Evolutionary conservation across 768 basidiomycete genomes (phyloP).

Genomic region (Termitomyces sp.): DNA sequence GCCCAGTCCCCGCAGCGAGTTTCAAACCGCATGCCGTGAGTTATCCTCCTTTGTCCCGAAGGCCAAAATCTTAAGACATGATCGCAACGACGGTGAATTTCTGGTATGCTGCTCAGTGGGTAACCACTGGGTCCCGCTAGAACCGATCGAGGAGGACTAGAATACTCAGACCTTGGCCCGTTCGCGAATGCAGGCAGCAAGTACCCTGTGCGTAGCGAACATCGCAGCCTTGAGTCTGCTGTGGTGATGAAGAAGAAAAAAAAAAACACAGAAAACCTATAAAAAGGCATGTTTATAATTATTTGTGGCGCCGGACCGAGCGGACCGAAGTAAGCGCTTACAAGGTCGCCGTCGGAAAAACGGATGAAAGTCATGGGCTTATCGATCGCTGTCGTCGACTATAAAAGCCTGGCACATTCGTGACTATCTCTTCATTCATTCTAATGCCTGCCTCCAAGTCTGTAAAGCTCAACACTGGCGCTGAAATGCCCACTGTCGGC

Average conservation of each 20-base stretch:
- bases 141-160: constrained; percentile 55
- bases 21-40: constrained; percentile 37
- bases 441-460: constrained; percentile 43
- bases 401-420: background rate
- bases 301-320: background rate
- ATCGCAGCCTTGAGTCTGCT: constrained; percentile 56
- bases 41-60: constrained; percentile 28
- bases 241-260: constrained; percentile 1
- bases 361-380: constrained; percentile 9
- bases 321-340: background rate
- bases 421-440: background rate
- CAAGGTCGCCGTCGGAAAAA: constrained; percentile 7
- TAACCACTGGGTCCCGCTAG: constrained; percentile 59
- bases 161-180: constrained; percentile 84
- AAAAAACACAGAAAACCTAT: background rate
- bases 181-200: constrained; percentile 41
- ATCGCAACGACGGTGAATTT: constrained; percentile 34
- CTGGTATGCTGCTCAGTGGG: constrained; percentile 61
- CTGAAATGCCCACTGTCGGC: constrained; percentile 69
- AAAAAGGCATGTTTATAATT: background rate
- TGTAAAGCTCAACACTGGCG: constrained; percentile 71
- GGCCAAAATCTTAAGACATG: constrained; percentile 36
- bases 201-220: constrained; percentile 55
- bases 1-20: constrained; percentile 55
- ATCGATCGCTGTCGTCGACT: constrained; percentile 8